Conservation (phyloP, 2,329 filamentous ascomycete species). For the Magnaporthales sp. region DNA sequence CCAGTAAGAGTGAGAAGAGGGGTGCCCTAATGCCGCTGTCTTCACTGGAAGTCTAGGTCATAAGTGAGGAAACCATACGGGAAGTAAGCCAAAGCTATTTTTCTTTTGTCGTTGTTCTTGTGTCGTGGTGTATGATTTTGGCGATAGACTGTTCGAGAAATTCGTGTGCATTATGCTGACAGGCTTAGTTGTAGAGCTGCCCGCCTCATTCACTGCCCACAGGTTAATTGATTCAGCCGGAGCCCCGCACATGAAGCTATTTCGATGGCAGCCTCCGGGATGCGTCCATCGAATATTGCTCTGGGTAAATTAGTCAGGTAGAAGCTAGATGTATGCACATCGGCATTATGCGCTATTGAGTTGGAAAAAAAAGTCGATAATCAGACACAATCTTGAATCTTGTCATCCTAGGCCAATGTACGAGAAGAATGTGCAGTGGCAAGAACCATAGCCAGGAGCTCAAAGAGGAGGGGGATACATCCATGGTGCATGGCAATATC, state of each 20-base stretch:
- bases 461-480: not conserved
- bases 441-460: not conserved
- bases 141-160: not conserved
- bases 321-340: not conserved
- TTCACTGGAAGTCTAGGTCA: not conserved
- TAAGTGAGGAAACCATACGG: not conserved
- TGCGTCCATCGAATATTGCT: not conserved
- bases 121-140: not conserved
- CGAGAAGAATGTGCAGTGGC: not conserved
- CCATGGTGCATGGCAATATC: not conserved
- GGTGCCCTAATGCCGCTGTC: not conserved
- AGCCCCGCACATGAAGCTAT: not conserved
- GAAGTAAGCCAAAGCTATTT: not conserved
- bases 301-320: not conserved
- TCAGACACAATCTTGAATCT: not conserved
- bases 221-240: not conserved
- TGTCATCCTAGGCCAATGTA: too few relatives aligned
- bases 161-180: not conserved
- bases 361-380: not conserved
- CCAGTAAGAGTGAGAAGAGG: not conserved
- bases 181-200: not conserved
- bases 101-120: not conserved
- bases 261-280: not conserved
- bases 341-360: not conserved
- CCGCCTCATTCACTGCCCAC: not conserved